Evolutionary conservation across 1,284 basidiomycete genomes (phyloP), one percentile per base, ranked within the genome.

Genomic region (Serendipita sp.): DNA sequence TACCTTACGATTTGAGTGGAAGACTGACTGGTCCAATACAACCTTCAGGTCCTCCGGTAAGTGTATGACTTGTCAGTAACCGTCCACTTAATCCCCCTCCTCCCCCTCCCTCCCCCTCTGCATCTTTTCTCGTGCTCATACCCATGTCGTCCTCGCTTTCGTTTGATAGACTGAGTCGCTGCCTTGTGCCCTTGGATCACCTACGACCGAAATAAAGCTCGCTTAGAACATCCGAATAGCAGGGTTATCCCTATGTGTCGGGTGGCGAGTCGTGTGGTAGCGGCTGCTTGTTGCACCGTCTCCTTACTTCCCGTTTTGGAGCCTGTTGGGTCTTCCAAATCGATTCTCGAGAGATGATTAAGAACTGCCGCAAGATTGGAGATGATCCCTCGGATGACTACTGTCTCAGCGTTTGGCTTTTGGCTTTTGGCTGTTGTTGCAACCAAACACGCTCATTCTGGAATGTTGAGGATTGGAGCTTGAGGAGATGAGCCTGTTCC

Each of bases 251-350:
- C 47, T 71, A 76, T 64, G 74, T 71, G 69, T 64, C 65, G 44
- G 26, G 69, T 69, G 64, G 70, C 67, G 58, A 70, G 64, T 4
- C 63, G 6, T 68, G 62, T 61, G 60, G 42, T 35, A 34, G 63
- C 15, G 68, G 69, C 63, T 69, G 68, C 62, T 66, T 65, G 62
- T 8, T 69, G 15, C 63, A 67, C 34, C 60, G 62, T 35, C 32
- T 65, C 30, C 49, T 73, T 62, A 69, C 70, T 3, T 69, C 74
- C 0, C 71, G 69, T 35, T 72, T 70, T 58, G 74, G 75, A 22
- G 61, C 72, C 12, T 74, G 74, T 44, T 79, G 74, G 69, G 65
- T 78, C 44, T 65, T 79, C 60, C 75, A 79, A 77, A 75, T 78
- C 64, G 71, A 71, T 38, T 72, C 69, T 41, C 76, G 81, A 44